Conservation (phyloP, 805 yeast genomes). For the Yarrowia hollandica region DNA sequence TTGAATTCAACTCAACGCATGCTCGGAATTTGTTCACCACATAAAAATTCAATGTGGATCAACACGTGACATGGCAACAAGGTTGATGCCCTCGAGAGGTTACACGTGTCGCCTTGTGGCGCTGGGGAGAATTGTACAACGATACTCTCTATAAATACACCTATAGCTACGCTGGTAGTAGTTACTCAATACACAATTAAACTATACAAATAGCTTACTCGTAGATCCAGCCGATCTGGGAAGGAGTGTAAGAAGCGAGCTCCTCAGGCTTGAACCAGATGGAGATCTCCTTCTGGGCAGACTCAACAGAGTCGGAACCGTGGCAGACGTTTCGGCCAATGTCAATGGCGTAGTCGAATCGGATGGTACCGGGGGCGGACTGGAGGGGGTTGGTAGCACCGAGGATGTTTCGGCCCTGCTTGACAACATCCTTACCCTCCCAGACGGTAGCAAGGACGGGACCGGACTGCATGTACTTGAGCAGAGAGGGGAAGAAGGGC, state of each 20-base stretch:
- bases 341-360: conserved; percentile 98
- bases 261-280: conserved; percentile 99
- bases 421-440: conserved; percentile 99
- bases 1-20: too few species aligned
- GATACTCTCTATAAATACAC: too few species aligned
- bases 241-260: conserved; percentile 85
- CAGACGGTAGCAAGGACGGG: conserved; percentile 99
- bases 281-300: conserved; percentile 91
- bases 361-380: conserved; percentile 99
- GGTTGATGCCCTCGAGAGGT: neutral
- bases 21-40: neutral
- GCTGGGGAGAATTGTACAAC: too few species aligned
- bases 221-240: conserved; percentile 87
- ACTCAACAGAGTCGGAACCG: conserved; percentile 99
- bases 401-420: conserved; percentile 94
- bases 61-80: neutral
- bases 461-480: conserved; percentile 96
- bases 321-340: conserved; percentile 99
- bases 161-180: neutral
- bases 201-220: conserved; percentile 54
- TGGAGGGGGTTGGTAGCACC: conserved; percentile 99
- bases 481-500: conserved; percentile 97
- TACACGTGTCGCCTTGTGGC: conserved; percentile 1
- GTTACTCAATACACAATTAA: neutral
- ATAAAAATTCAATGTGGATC: neutral